Evolutionary conservation across 768 basidiomycete genomes (phyloP).

Genomic region (Boletus reticulatus): DNA sequence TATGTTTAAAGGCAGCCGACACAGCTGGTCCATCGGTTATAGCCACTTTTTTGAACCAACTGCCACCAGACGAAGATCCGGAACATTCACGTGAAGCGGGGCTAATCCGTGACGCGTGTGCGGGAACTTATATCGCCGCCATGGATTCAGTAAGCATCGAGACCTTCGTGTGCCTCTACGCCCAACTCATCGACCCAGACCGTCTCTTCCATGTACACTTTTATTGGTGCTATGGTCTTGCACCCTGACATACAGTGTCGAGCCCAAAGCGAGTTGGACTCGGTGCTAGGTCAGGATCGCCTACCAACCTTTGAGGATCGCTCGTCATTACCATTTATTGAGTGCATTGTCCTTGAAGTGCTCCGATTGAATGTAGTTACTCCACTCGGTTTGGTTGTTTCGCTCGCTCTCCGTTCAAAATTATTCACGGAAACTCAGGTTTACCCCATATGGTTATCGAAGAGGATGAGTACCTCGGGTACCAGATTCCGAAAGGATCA

Average conservation of each 20-base stretch:
- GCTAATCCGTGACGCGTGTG: constrained; percentile 13
- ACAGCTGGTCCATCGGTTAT: constrained; percentile 8
- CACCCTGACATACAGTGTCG: constrained; percentile 12
- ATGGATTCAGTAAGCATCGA: constrained; percentile 8
- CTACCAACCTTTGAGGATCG: constrained; percentile 16
- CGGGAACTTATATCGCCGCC: constrained; percentile 7
- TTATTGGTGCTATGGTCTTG: constrained; percentile 14
- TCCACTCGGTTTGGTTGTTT: constrained; percentile 5
- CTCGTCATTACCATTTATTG: constrained; percentile 11
- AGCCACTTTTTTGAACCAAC: constrained; percentile 11
- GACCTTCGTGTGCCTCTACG: too few relatives aligned
- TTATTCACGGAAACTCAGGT: constrained; percentile 25
- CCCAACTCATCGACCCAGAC: not conserved
- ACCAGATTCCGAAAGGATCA: not conserved
- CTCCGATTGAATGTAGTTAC: constrained; percentile 10
- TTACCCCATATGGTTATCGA: constrained; percentile 35
- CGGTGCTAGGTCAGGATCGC: constrained; percentile 4
- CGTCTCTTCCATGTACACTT: constrained; percentile 1
- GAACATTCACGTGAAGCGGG: constrained; percentile 1
- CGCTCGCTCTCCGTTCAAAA: too few relatives aligned
- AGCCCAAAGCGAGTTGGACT: constrained; percentile 12
- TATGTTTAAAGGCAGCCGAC: constrained; percentile 1
- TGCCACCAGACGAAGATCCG: constrained; percentile 4
- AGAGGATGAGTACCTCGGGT: constrained; percentile 27
- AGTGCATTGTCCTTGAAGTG: constrained; percentile 11